A percentile compares a stretch with the other conserved stretches of the same genome.
phyloP scores from a whole-genome alignment of 2,329 filamentous ascomycete genomes.

The Fusarium denticulatum region DNA sequence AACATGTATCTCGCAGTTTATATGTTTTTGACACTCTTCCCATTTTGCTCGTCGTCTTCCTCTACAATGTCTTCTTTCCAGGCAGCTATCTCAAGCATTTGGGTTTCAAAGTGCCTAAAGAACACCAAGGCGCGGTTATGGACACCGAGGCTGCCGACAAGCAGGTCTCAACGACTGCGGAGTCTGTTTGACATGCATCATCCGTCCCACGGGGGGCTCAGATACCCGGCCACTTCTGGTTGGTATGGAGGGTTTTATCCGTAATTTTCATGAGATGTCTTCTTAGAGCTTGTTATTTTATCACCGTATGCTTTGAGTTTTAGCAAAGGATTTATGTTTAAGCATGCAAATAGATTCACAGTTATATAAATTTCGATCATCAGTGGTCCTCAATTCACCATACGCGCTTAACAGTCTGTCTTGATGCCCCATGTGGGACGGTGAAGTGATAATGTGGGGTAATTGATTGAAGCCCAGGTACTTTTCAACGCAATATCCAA shows the following conservation, averaged over 20 bases:
- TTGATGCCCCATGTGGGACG: not conserved
- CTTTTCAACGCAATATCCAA: not conserved
- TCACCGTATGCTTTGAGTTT: not conserved
- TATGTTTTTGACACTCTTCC: conserved; percentile 35
- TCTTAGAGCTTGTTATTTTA: too few relatives aligned
- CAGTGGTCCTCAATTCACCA: too few relatives aligned
- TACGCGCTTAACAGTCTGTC: not conserved
- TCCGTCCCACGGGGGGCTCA: too few relatives aligned
- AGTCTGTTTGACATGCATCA: not conserved
- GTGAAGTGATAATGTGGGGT: not conserved
- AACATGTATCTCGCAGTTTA: not conserved
- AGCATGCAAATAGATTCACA: not conserved
- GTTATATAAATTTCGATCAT: too few relatives aligned
- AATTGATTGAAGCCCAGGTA: not conserved
- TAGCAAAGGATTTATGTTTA: not conserved
- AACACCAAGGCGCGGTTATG: not conserved
- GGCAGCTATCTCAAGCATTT: conserved; percentile 31
- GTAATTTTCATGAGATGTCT: not conserved
- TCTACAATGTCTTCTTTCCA: conserved; percentile 36
- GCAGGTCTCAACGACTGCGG: not conserved
- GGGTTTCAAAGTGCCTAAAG: conserved; percentile 23
- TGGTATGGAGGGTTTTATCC: not conserved
- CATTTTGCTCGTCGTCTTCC: conserved; percentile 24
- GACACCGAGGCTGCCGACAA: not conserved
- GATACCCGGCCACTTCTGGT: not conserved